These are phyloP conservation scores for Aureobasidium sp. DNA, from an alignment of 2,329 filamentous ascomycete genomes.

Conservation along the genomic window DNA sequence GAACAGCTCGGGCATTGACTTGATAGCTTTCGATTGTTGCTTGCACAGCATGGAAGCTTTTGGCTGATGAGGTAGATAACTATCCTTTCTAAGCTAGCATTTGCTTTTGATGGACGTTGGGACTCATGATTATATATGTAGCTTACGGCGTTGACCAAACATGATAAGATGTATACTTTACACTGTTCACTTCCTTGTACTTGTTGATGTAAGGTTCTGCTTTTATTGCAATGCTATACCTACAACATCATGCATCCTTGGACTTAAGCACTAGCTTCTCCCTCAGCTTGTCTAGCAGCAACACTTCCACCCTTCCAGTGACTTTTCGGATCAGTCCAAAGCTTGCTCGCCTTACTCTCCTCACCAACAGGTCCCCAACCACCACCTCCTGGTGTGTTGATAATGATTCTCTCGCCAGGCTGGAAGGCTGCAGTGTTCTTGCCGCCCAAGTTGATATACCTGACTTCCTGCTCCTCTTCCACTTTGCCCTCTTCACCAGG, in stretches of 20 bases:
- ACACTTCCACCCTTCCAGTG: constrained; percentile 54
- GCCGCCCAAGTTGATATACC: constrained; percentile 62
- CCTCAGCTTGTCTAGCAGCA: constrained; percentile 45
- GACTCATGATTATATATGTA: neutral
- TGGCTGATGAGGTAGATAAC: neutral
- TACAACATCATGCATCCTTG: neutral
- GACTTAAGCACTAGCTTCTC: constrained; percentile 33
- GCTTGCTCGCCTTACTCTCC: constrained; percentile 40
- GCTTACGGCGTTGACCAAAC: neutral
- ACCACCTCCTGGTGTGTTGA: constrained; percentile 70
- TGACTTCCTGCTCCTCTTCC: constrained; percentile 29
- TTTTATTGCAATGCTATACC: too few relatives aligned
- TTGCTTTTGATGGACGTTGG: neutral
- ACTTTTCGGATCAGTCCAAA: constrained; percentile 46
- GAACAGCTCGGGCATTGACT: neutral
- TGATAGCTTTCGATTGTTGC: neutral
- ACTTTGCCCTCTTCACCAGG: constrained; percentile 23
- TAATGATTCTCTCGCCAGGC: constrained; percentile 67
- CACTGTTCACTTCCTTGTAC: neutral
- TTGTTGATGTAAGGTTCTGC: too few relatives aligned
- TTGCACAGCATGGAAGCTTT: neutral
- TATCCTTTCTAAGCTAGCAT: neutral
- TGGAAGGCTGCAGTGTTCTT: constrained; percentile 75
- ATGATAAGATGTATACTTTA: neutral
- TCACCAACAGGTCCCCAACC: constrained; percentile 60